Conservation (phyloP, 768 basidiomycete genomes). For the Auriscalpium microsporum region DNA sequence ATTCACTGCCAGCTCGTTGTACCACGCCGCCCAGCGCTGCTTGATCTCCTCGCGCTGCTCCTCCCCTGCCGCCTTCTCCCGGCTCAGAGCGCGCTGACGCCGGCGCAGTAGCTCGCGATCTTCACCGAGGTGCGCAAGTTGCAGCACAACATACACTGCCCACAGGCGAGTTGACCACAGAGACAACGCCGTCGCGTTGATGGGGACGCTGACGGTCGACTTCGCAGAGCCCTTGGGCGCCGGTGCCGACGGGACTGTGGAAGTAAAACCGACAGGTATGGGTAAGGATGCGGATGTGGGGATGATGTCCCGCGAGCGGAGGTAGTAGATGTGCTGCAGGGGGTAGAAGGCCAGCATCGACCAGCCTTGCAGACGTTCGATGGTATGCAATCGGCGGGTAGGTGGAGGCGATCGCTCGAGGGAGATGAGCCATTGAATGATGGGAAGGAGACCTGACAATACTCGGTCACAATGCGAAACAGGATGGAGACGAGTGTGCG, state of each 20-base stretch:
- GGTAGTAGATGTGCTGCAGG: constrained; percentile 67
- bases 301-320: constrained; percentile 52
- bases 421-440: constrained; percentile 71
- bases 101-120: constrained; percentile 52
- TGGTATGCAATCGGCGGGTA: constrained; percentile 60
- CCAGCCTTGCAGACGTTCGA: constrained; percentile 74
- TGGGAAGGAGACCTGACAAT: constrained; percentile 59
- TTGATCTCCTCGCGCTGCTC: constrained; percentile 51
- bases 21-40: constrained; percentile 57
- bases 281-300: constrained; percentile 38
- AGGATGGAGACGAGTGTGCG: constrained; percentile 14
- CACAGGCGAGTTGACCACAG: constrained; percentile 78
- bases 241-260: constrained; percentile 24
- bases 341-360: constrained; percentile 77
- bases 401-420: constrained; percentile 66
- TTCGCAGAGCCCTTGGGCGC: constrained; percentile 2
- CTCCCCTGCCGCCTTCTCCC: constrained; percentile 42
- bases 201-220: constrained; percentile 26
- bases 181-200: constrained; percentile 42
- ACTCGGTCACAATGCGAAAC: neutral
- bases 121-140: constrained; percentile 64
- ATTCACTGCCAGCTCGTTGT: constrained; percentile 67
- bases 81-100: constrained; percentile 43
- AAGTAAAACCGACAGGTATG: constrained; percentile 21
- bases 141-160: constrained; percentile 71